Base-by-base conservation (phyloP, 768 basidiomycete species). In the Kwoniella newhampshirensis region DNA sequence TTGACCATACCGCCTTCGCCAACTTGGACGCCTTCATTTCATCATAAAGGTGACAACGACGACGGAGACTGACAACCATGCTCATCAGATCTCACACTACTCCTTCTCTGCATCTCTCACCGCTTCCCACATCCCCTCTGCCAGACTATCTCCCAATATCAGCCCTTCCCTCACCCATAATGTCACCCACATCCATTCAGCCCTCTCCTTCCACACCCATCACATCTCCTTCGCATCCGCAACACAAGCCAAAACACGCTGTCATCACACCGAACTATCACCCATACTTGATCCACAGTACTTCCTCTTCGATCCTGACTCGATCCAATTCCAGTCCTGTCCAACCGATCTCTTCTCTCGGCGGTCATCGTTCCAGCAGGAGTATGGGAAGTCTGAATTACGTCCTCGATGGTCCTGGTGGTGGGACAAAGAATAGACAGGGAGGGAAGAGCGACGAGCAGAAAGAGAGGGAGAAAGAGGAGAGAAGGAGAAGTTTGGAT, bases 261-360 rank as follows among this genome's bases (percentile, higher is more conserved):
- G n/a, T n/a, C 23, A 52, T 50, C 13, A 49, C 51, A 30, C 41
- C 51, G 20, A 64, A 66, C 44, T 73, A 62, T 43, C 71, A 73
- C 43, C 71, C 71, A 1, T 73, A 73, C 36, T 46, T 62, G n/a
- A 73, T 73, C 27, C 71, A 70, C 12, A 53, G 63, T 1, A 66
- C 71, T 13, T 62, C 66, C 1, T 73, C 71, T 0, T 65, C 71
- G 15, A 44, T 68, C n/a, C 57, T 73, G 1, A 70, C 68, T n/a
- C 56, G 68, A 17, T 63, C 71, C 6, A 73, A 73, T 37, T 67
- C 68, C 12, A 64, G 61, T 0, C 71, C 71, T 21, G 41, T 64
- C 26, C 71, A 66, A 41, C 71, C 69, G 6, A 12, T 58, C 11
- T 18, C 45, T 20, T 54, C 53, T 7, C 27, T 60, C 11, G 39